Evolutionary conservation across 1,284 basidiomycete species (phyloP).

Genomic region (Irpex rosettiformis): DNA sequence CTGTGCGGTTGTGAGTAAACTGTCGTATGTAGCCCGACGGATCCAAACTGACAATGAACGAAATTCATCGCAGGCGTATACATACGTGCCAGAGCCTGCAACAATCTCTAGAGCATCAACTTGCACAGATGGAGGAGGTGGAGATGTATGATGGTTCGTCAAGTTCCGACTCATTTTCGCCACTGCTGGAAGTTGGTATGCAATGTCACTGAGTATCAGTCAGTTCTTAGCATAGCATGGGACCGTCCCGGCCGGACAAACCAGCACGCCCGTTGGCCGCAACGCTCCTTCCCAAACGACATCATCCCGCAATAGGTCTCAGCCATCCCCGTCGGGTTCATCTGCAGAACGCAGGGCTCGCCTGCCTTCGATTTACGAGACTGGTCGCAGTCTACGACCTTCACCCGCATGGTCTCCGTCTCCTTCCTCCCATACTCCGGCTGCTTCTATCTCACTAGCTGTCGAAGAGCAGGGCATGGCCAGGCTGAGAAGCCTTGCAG

Average conservation of each 20-base stretch:
- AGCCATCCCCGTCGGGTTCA: neutral
- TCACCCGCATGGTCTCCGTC: neutral
- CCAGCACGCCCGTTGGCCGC: neutral
- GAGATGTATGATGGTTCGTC: too few species aligned
- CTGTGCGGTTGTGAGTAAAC: too few species aligned
- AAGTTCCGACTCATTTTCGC: constrained; percentile 95
- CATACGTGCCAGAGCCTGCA: too few species aligned
- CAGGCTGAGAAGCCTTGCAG: neutral
- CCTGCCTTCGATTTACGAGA: neutral
- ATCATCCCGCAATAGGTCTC: neutral
- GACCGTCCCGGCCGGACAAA: neutral
- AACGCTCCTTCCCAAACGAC: neutral
- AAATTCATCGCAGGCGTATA: too few species aligned
- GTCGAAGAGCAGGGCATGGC: neutral
- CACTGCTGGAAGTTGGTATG: constrained; percentile 94
- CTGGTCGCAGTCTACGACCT: neutral
- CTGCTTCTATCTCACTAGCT: neutral
- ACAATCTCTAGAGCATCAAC: too few species aligned
- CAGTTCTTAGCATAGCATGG: too few species aligned
- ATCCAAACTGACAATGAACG: too few species aligned
- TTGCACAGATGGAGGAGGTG: too few species aligned
- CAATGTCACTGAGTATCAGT: constrained; percentile 87
- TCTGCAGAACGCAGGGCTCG: neutral
- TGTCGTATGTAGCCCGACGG: too few species aligned
- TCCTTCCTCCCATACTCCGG: neutral